phyloP scores from a whole-genome alignment of 495 filamentous ascomycete species.

The Neurospora sp. region DNA sequence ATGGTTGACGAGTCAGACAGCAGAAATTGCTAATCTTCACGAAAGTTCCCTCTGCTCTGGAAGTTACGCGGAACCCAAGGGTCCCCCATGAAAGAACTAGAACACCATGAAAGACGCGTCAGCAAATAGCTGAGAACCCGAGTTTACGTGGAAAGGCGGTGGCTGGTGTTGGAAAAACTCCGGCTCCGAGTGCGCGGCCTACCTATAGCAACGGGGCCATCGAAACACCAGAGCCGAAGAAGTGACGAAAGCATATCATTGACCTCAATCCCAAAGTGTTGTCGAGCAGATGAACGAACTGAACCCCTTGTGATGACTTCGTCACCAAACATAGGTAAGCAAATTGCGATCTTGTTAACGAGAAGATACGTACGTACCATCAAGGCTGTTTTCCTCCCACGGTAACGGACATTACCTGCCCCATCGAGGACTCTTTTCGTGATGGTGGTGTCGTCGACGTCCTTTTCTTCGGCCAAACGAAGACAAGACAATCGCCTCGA shows the following conservation, averaged over 20 bases:
- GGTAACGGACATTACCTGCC: neutral
- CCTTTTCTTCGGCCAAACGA: neutral
- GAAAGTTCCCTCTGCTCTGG: neutral
- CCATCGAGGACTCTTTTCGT: neutral
- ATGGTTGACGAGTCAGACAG: neutral
- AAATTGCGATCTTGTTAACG: neutral
- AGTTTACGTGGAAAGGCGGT: neutral
- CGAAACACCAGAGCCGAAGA: neutral
- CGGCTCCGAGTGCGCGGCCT: neutral
- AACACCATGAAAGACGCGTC: neutral
- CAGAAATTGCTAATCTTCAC: neutral
- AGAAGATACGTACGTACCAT: neutral
- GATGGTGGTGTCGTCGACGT: neutral
- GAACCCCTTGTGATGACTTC: neutral
- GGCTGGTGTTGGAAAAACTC: neutral
- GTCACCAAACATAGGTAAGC: neutral
- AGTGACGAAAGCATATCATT: neutral
- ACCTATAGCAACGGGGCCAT: neutral
- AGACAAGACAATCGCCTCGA: neutral
- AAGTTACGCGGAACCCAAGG: neutral
- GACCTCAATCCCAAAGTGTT: neutral
- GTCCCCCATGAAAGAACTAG: neutral
- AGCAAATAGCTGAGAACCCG: neutral
- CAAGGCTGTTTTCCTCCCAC: neutral
- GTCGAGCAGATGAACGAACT: neutral